Conservation (phyloP, 2,329 filamentous ascomycete genomes). For the Cercospora sp. region DNA sequence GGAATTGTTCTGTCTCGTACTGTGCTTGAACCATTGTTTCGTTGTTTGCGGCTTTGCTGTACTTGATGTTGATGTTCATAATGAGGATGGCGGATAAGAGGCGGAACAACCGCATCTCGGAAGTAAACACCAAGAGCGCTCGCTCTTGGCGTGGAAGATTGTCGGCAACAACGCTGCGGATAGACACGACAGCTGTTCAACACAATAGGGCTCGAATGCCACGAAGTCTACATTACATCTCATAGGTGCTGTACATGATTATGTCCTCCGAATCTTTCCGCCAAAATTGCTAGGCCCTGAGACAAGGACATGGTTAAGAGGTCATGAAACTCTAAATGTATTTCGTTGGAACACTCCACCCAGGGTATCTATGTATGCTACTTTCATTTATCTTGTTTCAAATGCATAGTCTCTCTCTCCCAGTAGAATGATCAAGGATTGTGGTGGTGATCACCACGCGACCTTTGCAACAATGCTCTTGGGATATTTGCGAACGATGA, state of each 20-base stretch:
- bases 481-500: slow-evolving; percentile 60
- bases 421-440: neutral
- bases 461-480: slow-evolving; percentile 58
- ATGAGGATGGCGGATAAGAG: neutral
- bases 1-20: slow-evolving; percentile 43
- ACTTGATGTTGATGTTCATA: slow-evolving; percentile 11
- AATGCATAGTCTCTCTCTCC: neutral
- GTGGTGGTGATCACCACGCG: slow-evolving; percentile 58
- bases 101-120: neutral
- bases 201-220: neutral
- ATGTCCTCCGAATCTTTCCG: neutral
- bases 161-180: neutral
- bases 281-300: neutral
- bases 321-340: neutral
- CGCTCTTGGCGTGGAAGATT: neutral
- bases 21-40: slow-evolving; percentile 4
- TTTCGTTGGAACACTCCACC: neutral
- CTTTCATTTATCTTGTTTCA: neutral
- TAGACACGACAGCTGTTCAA: neutral
- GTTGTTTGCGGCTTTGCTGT: neutral
- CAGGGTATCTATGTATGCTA: neutral
- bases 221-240: neutral
- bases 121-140: neutral
- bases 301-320: neutral
- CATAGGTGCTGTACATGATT: neutral